Conservation (phyloP, 2,329 filamentous ascomycete genomes). For the Coniella vitis region DNA sequence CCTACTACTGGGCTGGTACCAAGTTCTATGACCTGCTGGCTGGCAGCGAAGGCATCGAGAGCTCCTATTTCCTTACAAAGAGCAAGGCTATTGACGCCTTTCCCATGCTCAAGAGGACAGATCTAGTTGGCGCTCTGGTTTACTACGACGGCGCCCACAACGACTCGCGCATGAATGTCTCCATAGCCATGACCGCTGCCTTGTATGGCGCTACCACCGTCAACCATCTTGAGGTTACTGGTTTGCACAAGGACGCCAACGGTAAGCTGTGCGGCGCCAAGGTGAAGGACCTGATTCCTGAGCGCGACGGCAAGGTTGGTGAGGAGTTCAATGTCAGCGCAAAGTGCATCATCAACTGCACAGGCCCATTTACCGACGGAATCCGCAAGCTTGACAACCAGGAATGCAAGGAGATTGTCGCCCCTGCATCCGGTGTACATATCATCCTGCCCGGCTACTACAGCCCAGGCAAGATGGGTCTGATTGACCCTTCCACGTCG, state of each 20-base stretch:
- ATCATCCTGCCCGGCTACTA: constrained; percentile 74
- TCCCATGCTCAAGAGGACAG: constrained; percentile 68
- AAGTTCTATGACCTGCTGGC: constrained; percentile 79
- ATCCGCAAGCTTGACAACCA: constrained; percentile 77
- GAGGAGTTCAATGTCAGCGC: constrained; percentile 64
- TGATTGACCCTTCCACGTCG: constrained; percentile 74
- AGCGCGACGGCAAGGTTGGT: constrained; percentile 45
- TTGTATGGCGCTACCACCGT: constrained; percentile 74
- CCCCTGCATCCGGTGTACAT: constrained; percentile 76
- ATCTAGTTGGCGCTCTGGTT: constrained; percentile 69
- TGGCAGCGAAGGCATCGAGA: constrained; percentile 75
- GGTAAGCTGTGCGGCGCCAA: constrained; percentile 64
- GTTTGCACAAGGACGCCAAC: constrained; percentile 61
- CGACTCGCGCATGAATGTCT: constrained; percentile 82
- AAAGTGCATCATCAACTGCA: constrained; percentile 78
- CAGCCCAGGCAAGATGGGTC: constrained; percentile 72
- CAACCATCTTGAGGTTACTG: constrained; percentile 75
- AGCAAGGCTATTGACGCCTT: constrained; percentile 72
- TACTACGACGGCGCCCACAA: constrained; percentile 88
- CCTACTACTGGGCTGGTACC: constrained; percentile 63
- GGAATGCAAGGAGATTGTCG: constrained; percentile 62
- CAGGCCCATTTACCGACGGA: constrained; percentile 73
- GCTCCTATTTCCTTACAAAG: constrained; percentile 73
- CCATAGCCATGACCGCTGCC: constrained; percentile 71
- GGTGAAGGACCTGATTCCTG: constrained; percentile 56